These are phyloP conservation scores for Aspergillus sp. DNA, from an alignment of 2,329 filamentous ascomycete species.

Conservation along the genomic window DNA sequence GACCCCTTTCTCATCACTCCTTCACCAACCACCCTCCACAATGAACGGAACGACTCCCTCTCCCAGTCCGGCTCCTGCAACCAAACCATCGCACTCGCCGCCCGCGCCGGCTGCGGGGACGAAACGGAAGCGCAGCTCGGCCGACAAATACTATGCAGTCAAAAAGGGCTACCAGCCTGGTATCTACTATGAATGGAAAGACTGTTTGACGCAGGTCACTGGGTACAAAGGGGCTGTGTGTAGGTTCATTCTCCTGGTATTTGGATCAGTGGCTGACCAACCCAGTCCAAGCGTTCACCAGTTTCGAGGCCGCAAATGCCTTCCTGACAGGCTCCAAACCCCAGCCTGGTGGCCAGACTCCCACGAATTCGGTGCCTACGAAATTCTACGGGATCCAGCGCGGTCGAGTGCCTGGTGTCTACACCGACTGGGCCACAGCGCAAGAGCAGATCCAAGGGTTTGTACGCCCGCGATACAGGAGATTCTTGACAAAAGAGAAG, in stretches of 20 bases:
- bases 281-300: slow-evolving; percentile 70
- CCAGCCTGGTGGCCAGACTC: slow-evolving; percentile 24
- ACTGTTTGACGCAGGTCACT: slow-evolving; percentile 52
- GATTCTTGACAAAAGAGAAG: slow-evolving; percentile 58
- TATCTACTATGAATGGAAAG: slow-evolving; percentile 54
- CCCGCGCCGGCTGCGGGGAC: slow-evolving; percentile 33
- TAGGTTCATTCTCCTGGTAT: slow-evolving; percentile 22
- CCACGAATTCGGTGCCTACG: slow-evolving; percentile 27
- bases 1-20: slow-evolving; percentile 1
- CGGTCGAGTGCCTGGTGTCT: slow-evolving; percentile 52
- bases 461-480: slow-evolving; percentile 59
- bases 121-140: slow-evolving; percentile 47
- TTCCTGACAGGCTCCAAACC: slow-evolving; percentile 58
- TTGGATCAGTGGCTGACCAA: background rate
- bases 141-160: slow-evolving; percentile 56
- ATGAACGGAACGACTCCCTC: slow-evolving; percentile 28
- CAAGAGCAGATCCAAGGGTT: slow-evolving; percentile 64
- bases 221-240: slow-evolving; percentile 59
- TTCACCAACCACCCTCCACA: slow-evolving; percentile 4
- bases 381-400: slow-evolving; percentile 54
- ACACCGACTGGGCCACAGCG: slow-evolving; percentile 59
- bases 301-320: slow-evolving; percentile 63
- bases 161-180: slow-evolving; percentile 51
- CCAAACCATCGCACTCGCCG: slow-evolving; percentile 18
- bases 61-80: slow-evolving; percentile 23